A percentile compares a stretch with the other conserved stretches of the same genome.
phyloP scores from a whole-genome alignment of 164 flowering plant genomes.

The Santalum album region DNA sequence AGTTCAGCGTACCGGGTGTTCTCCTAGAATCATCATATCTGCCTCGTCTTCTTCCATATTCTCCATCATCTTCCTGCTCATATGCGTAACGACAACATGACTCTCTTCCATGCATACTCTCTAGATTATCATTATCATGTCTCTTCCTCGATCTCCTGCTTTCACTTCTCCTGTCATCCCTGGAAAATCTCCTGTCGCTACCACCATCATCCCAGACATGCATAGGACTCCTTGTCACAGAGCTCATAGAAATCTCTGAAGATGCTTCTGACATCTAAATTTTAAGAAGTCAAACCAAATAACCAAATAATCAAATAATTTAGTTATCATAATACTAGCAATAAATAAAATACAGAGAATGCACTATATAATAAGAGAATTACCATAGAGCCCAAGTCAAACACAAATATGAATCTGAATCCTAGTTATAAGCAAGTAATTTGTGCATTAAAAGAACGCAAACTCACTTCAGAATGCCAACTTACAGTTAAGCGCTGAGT shows the following conservation, averaged over 20 bases:
- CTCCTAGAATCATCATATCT: constrained; percentile 47
- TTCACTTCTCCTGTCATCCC: constrained; percentile 17
- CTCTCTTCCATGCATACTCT: background rate
- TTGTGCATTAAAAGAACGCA: background rate
- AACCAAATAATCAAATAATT: background rate
- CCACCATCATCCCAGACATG: constrained; percentile 15
- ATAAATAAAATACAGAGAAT: too few relatives aligned
- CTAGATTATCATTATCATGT: background rate
- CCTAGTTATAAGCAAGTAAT: too few relatives aligned
- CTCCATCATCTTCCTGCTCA: constrained; percentile 28
- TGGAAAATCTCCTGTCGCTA: background rate
- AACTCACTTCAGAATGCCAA: constrained; percentile 29
- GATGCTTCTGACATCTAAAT: constrained; percentile 35
- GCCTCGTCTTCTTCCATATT: constrained; percentile 38
- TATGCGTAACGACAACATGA: constrained; percentile 19
- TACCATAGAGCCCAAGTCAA: too few relatives aligned
- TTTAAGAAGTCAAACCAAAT: constrained; percentile 6
- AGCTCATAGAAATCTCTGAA: constrained; percentile 22
- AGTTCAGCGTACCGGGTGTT: constrained; percentile 44
- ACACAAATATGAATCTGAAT: too few relatives aligned
- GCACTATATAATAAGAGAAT: too few relatives aligned
- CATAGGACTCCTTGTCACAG: constrained; percentile 29
- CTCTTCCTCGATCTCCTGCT: background rate
- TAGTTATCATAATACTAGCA: too few relatives aligned
- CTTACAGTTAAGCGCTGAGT: constrained; percentile 20